Evolutionary conservation across 1,284 basidiomycete genomes (phyloP).

Genomic region (Malassezia pachydermatis): DNA sequence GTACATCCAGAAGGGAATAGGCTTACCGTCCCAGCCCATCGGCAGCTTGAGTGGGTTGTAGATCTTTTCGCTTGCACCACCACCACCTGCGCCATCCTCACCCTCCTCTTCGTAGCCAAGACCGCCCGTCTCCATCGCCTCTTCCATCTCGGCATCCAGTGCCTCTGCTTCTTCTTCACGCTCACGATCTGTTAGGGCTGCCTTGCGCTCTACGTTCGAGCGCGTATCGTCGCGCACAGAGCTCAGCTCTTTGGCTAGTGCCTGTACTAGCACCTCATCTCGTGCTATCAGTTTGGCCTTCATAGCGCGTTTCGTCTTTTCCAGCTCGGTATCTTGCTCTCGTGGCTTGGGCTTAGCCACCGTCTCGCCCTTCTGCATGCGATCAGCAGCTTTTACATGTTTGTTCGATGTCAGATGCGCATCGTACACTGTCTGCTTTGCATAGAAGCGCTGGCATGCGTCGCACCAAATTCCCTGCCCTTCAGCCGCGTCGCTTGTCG

Average conservation of each 20-base stretch:
- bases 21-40: conserved; percentile 94
- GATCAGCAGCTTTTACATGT: conserved; percentile 76
- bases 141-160: conserved; percentile 27
- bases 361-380: conserved; percentile 52
- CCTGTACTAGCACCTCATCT: conserved; percentile 27
- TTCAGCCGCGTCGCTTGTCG: neutral
- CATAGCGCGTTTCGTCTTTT: conserved; percentile 12
- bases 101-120: conserved; percentile 49
- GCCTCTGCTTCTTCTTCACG: conserved; percentile 82
- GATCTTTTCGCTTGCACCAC: conserved; percentile 75
- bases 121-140: conserved; percentile 10
- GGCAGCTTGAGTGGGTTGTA: conserved; percentile 97
- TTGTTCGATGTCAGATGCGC: conserved; percentile 89
- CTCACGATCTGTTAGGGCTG: conserved; percentile 89
- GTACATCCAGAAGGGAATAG: conserved; percentile 97
- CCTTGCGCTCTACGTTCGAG: conserved; percentile 87
- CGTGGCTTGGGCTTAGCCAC: neutral
- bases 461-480: conserved; percentile 79
- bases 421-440: conserved; percentile 95
- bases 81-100: conserved; percentile 54
- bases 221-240: conserved; percentile 56
- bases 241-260: conserved; percentile 20
- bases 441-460: conserved; percentile 83
- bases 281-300: conserved; percentile 30
- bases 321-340: neutral